These are phyloP conservation scores for Phlyctochytrium bullatum DNA, from an alignment of 192 early-diverging fungal species.

Conservation along the genomic window DNA sequence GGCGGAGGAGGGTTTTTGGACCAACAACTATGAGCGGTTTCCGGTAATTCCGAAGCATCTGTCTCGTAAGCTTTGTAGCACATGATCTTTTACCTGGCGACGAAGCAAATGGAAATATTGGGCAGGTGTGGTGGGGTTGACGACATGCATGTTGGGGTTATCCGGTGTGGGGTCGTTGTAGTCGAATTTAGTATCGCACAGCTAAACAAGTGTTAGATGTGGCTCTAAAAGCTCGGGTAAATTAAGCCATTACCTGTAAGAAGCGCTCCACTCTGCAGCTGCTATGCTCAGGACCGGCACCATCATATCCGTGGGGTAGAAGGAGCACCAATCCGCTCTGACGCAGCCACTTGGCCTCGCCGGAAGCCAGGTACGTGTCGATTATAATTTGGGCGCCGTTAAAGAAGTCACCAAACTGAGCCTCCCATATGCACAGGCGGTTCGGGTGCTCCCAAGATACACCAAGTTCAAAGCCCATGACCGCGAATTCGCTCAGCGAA, in stretches of 20 bases:
- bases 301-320: conserved; percentile 93
- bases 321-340: conserved; percentile 91
- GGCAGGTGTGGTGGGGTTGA: conserved; percentile 84
- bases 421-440: conserved; percentile 88
- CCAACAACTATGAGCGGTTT: conserved; percentile 88
- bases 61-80: conserved; percentile 37
- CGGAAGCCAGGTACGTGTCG: conserved; percentile 84
- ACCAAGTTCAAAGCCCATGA: conserved; percentile 94
- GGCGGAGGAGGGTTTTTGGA: conserved; percentile 51
- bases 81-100: conserved; percentile 74
- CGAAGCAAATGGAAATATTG: conserved; percentile 97
- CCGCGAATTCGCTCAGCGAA: conserved; percentile 88
- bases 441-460: conserved; percentile 88
- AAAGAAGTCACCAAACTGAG: conserved; percentile 90
- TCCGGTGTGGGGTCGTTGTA: conserved; percentile 45
- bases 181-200: conserved; percentile 78
- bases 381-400: conserved; percentile 90
- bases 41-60: conserved; percentile 83
- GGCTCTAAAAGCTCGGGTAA: conserved; percentile 8
- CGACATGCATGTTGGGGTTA: conserved; percentile 93
- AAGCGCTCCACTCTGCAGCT: conserved; percentile 91
- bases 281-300: conserved; percentile 93
- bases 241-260: conserved; percentile 87
- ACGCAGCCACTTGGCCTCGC: conserved; percentile 94
- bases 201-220: conserved; percentile 30